Evolutionary conservation across 148 eudicot species (phyloP).

Genomic region (Chenopodium suecicum): DNA sequence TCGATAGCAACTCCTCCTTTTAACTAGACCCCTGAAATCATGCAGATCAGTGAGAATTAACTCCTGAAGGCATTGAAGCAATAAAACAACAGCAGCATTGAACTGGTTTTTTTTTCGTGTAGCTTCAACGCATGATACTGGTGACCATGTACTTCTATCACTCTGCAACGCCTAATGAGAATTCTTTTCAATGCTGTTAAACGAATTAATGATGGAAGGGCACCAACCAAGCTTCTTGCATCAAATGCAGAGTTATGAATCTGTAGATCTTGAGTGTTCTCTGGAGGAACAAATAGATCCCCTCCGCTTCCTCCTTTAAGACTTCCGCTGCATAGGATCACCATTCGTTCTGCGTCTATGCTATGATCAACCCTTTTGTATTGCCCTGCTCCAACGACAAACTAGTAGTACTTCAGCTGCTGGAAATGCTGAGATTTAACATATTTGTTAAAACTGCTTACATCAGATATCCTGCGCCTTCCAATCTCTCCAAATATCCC

Average conservation of each 20-base stretch:
- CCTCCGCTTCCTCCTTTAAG: not conserved
- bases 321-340: constrained; percentile 23
- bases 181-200: constrained; percentile 8
- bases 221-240: constrained; percentile 19
- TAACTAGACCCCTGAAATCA: constrained; percentile 25
- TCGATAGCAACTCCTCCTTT: constrained; percentile 10
- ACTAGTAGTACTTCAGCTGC: constrained; percentile 22
- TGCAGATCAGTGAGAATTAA: constrained; percentile 29
- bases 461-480: constrained; percentile 27
- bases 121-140: constrained; percentile 12
- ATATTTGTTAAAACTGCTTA: constrained; percentile 26
- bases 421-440: constrained; percentile 21
- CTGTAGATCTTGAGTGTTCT: constrained; percentile 20
- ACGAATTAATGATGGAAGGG: constrained; percentile 19
- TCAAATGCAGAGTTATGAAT: constrained; percentile 25
- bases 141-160: constrained; percentile 23
- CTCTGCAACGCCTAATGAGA: constrained; percentile 29
- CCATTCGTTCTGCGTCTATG: not conserved
- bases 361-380: constrained; percentile 20
- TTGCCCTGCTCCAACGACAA: constrained; percentile 24
- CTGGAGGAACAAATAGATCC: constrained; percentile 9
- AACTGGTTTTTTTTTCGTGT: not conserved
- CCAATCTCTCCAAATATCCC: constrained; percentile 21
- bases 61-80: constrained; percentile 15
- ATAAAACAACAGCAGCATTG: not conserved